Evolutionary conservation across 371 early-diverging fungal species (phyloP), one percentile per base, ranked within the genome.

Genomic region (Dinochytrium kinnereticum): DNA sequence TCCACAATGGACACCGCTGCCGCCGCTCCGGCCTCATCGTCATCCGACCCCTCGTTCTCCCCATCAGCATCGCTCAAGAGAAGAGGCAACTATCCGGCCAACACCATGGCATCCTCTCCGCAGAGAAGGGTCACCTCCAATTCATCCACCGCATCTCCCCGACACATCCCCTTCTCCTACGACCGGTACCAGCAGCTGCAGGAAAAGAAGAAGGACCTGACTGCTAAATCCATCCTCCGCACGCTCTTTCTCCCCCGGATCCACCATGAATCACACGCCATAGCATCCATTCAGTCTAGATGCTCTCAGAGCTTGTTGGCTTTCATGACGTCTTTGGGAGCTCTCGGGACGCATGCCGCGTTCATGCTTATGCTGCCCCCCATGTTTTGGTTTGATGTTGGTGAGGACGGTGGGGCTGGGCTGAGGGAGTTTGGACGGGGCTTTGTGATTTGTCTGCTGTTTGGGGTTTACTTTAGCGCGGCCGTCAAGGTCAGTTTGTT

Each of bases 311-410:
- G 64, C 21, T 33, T 61, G 64, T 38, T 61, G 64, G 7, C 64
- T 17, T 55, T 64, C 39, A 70, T 70, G 71, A 64, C 26, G 21
- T 39, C 34, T 51, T 5, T 71, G 1, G 73, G 72, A 10, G 64
- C 59, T 76, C 85, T 91, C 37, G 93, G 93, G 19, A 90, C 90
- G 51, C 93, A 91, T 66, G 90, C 90, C 7, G 91, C 91, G 64
- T 93, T 91, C 79, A 83, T 93, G 85, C 75, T 91, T 21, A 85
- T 89, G 57, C 75, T 91, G 28, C 93, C 93, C 2, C 76, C 90
- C 34, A 77, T 91, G 33, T 90, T 91, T 70, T 91, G 91, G 93
- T 91, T 92, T 69, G 89, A 89, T 40, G 84, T 84, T 59, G 55
- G 55, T 7, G 84, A 84, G 10, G 80, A 83, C 69, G 75, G 49